Base-by-base conservation (phyloP, 768 basidiomycete genomes). In the Podaxis sp. region DNA sequence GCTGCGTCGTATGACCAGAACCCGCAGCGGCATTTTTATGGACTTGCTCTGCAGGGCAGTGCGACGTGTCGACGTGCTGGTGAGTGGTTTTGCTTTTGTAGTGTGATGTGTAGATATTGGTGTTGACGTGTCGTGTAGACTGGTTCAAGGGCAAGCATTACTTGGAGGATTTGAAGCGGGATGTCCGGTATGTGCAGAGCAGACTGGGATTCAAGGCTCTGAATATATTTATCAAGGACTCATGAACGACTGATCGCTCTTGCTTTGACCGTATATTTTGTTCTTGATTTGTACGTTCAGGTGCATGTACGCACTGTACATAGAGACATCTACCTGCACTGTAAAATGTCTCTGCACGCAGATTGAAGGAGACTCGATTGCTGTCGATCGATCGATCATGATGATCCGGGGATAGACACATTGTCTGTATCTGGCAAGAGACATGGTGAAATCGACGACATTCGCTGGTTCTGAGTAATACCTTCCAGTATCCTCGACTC, bases 201-300 rank as follows among this genome's bases (percentile, higher is more conserved):
- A 82, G 90, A 5, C 83, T 94, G 29, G 92, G 92, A 1, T 94
- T 85, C 74, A 82, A 79, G 59, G 92, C 92, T 2, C 85, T 90
- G 4, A 93, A 94, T 69, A 82, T 93, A 41, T 91, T 91, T 70
- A 79, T 92, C 41, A 85, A 93, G 87, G 80, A 81, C 65, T 90
- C 43, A 77, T 54, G 25, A 49, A 49, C 41, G 55, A 29, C 33
- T 61, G 53, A 49, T 49, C 24, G 47, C 22, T 47, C 17, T 47
- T 49, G 47, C n/a, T 12, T 12, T 13, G 3, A 43, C 25, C 2
- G 25, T 25, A 3, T 49, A 19, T 49, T 49, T 49, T 49, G 25
- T 49, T 22, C 43, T 11, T 19, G 7, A 1, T n/a, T 43, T 43
- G n/a, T 43, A 4, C 41, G 15, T 43, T 43, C 25, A 25, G 25